Evolutionary conservation across 1,139 yeast genomes (phyloP).

Genomic region (Scheffersomyces quercinus): DNA sequence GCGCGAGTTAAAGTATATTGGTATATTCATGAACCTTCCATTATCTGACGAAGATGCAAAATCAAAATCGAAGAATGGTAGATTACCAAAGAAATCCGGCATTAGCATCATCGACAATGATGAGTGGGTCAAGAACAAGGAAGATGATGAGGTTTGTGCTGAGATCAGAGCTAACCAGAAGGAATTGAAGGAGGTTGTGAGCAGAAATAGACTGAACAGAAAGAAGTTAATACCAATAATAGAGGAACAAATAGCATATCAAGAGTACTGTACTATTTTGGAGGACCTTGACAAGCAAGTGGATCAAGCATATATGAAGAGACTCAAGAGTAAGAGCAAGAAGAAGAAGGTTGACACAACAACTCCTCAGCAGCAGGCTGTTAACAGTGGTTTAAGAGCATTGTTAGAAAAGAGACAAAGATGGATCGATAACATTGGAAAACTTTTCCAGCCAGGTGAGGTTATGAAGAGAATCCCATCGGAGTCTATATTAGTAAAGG

Average conservation of each 20-base stretch:
- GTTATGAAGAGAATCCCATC: slow-evolving; percentile 76
- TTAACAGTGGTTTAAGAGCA: slow-evolving; percentile 75
- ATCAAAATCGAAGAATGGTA: slow-evolving; percentile 17
- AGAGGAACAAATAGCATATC: slow-evolving; percentile 94
- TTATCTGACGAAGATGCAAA: slow-evolving; percentile 27
- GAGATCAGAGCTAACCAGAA: slow-evolving; percentile 76
- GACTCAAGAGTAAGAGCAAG: slow-evolving; percentile 80
- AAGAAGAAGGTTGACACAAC: slow-evolving; percentile 61
- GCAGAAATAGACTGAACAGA: slow-evolving; percentile 67
- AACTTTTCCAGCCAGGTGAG: slow-evolving; percentile 67
- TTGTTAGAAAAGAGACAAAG: slow-evolving; percentile 80
- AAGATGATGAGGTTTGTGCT: slow-evolving; percentile 92
- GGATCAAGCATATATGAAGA: slow-evolving; percentile 87
- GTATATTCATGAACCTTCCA: slow-evolving; percentile 74
- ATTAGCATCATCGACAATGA: slow-evolving; percentile 57
- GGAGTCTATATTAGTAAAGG: slow-evolving; percentile 51
- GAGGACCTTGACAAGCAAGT: slow-evolving; percentile 96
- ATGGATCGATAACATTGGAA: slow-evolving; percentile 91
- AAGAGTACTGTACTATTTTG: slow-evolving; percentile 84
- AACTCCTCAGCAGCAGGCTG: slow-evolving; percentile 49
- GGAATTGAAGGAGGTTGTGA: slow-evolving; percentile 62
- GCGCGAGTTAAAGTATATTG: slow-evolving; percentile 86
- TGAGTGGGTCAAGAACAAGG: slow-evolving; percentile 76
- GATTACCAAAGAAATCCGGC: slow-evolving; percentile 21
- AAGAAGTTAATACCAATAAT: slow-evolving; percentile 66